Evolutionary conservation across 1,139 yeast genomes (phyloP).

Genomic region (Starmera stellimalicola): DNA sequence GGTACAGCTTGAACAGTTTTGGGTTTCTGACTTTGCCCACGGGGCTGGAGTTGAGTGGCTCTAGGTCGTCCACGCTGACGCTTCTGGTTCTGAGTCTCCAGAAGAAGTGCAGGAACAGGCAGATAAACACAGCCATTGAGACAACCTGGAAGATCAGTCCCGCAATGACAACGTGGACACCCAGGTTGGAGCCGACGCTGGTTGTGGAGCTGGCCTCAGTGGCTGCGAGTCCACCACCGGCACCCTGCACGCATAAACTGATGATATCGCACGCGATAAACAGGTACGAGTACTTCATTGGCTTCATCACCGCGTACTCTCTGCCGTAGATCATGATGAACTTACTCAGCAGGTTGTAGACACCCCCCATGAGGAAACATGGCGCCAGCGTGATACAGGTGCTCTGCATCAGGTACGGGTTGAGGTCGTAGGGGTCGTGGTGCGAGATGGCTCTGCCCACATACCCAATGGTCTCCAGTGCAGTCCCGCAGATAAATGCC

Average conservation of each 20-base stretch:
- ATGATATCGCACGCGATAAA: constrained; percentile 49
- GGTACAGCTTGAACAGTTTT: too few species aligned
- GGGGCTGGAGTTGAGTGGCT: background rate
- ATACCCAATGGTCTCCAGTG: constrained; percentile 52
- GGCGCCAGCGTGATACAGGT: constrained; percentile 60
- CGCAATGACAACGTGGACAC: constrained; percentile 53
- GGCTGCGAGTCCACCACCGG: constrained; percentile 47
- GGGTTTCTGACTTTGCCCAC: background rate
- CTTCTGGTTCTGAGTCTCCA: constrained; percentile 5
- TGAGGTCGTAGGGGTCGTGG: constrained; percentile 23
- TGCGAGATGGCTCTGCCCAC: constrained; percentile 37
- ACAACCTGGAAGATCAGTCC: constrained; percentile 62
- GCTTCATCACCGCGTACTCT: constrained; percentile 43
- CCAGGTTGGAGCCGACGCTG: too few species aligned
- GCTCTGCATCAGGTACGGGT: constrained; percentile 45
- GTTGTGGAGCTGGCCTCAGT: constrained; percentile 27
- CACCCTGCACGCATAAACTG: constrained; percentile 59
- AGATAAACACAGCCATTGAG: constrained; percentile 46
- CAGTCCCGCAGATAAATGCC: constrained; percentile 42
- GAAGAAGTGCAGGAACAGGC: constrained; percentile 40
- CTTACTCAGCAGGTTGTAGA: constrained; percentile 58
- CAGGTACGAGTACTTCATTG: constrained; percentile 55
- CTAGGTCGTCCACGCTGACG: background rate
- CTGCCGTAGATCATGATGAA: constrained; percentile 50
- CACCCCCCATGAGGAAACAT: constrained; percentile 67